phyloP scores from a whole-genome alignment of 83 land plant species.

The Larix sibirica region DNA sequence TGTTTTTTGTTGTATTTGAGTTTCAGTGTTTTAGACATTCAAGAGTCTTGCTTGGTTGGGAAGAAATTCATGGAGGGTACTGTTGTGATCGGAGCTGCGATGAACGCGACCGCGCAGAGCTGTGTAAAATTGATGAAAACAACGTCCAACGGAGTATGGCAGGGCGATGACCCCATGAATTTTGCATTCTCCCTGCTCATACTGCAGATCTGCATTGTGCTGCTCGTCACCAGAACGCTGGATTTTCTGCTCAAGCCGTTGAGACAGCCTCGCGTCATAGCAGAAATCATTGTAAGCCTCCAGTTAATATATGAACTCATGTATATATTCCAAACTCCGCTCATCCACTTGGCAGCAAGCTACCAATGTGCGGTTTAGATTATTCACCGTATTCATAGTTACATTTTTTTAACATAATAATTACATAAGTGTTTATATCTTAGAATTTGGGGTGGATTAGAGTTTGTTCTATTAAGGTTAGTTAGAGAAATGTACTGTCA shows the following conservation, averaged over 20 bases:
- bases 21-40: too few species aligned
- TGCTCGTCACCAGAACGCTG: constrained; percentile 35
- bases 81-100: not conserved
- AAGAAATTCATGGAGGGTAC: too few species aligned
- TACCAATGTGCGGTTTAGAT: not conserved
- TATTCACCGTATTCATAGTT: too few species aligned
- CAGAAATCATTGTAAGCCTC: constrained; percentile 58
- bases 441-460: too few species aligned
- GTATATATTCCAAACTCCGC: constrained; percentile 24
- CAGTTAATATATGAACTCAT: not conserved
- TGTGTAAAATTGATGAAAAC: constrained; percentile 15
- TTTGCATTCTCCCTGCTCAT: constrained; percentile 48
- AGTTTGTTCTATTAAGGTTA: too few species aligned
- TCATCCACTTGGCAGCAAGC: not conserved
- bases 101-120: constrained; percentile 12
- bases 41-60: too few species aligned
- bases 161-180: constrained; percentile 45
- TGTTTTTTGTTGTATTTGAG: too few species aligned
- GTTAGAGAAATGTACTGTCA: too few species aligned
- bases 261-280: constrained; percentile 85
- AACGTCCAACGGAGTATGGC: constrained; percentile 50
- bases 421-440: too few species aligned
- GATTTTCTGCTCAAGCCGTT: constrained; percentile 65
- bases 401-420: too few species aligned
- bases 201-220: constrained; percentile 30